Percentiles rank a stretch among this genome's conserved stretches.
Conservation (phyloP, 345 rosid species). For the Mercurialis annua region DNA sequence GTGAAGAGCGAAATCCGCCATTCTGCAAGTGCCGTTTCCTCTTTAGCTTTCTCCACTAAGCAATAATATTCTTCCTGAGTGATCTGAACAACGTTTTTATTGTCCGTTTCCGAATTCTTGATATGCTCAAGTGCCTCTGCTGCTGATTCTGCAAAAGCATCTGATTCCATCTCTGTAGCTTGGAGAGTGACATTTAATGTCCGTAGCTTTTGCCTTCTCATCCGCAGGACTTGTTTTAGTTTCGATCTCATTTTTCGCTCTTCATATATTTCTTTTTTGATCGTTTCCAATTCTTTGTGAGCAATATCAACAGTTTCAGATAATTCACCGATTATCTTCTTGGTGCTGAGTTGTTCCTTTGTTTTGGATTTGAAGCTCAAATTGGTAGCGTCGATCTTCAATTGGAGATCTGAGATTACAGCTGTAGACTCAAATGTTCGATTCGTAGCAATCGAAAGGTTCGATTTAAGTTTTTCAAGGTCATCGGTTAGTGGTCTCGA, state of each 20-base stretch:
- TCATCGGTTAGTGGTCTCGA: conserved; percentile 47
- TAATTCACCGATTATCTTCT: conserved; percentile 21
- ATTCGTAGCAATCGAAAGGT: conserved; percentile 27
- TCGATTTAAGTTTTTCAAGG: conserved; percentile 43
- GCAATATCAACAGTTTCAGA: conserved; percentile 18
- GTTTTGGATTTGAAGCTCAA: conserved; percentile 20
- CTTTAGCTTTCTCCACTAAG: conserved; percentile 36
- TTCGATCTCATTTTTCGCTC: conserved; percentile 26
- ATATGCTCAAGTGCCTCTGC: conserved; percentile 28
- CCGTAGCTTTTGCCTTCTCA: conserved; percentile 44
- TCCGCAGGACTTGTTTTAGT: conserved; percentile 35
- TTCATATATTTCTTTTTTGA: conserved; percentile 24
- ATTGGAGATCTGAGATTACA: conserved; percentile 31
- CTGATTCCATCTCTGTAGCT: conserved; percentile 40
- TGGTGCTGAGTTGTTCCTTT: conserved; percentile 33
- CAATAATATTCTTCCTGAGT: conserved; percentile 36
- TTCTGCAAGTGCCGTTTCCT: conserved; percentile 39
- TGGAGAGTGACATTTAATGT: conserved; percentile 36
- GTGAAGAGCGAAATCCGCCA: conserved; percentile 42
- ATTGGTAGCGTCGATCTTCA: conserved; percentile 30
- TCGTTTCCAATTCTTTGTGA: conserved; percentile 23
- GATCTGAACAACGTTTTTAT: conserved; percentile 19
- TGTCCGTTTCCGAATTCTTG: conserved; percentile 18
- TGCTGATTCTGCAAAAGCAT: conserved; percentile 37
- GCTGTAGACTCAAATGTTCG: conserved; percentile 26